Base-by-base conservation (phyloP, 202 grass and related monocot genomes). In the Dendrocalamus latiflorus region DNA sequence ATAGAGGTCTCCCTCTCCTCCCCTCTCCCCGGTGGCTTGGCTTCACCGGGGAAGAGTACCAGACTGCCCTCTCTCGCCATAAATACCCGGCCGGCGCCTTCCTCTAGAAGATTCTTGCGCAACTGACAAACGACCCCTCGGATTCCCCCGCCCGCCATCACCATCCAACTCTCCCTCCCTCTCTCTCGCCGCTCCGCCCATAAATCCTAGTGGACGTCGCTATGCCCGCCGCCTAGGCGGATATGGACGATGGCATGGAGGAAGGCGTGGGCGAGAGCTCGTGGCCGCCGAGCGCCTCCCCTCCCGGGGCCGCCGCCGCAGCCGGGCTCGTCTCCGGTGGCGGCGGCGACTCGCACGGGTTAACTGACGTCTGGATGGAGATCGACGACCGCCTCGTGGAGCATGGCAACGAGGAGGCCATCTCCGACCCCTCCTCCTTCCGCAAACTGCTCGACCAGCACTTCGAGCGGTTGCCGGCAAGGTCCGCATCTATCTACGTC, bases 221-320 rank as follows among this genome's bases (percentile, higher is more conserved):
- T 41, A 78, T 86, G 83, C 75, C 68, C 50, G 61, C 44, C 68
- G 79, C 36, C 34, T 36, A 36, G 33, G 33, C 4, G 60, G 21
- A 42, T 43, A 86, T 89, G 91, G 86, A 77, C 45, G 65, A 78
- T 6, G 76, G 20, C 59, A 15, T 82, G 24, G 81, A 87, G 88
- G 91, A 93, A 47, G 72, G 89, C 25, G 79, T 80, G 41, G 83
- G 84, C 68, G 89, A 91, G 86, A 91, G 84, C 83, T 87, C 76
- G 18, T 42, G 69, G 36, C 63, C 78, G 6, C 2, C 16, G 5
- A 14, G 24, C 2, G 25, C 13, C 21, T 24, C 45, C 14, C 70
- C 62, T 44, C 18, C 78, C n/a, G n/a, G n/a, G n/a, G n/a, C n/a
- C n/a, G n/a, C n/a, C n/a, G n/a, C n/a, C n/a, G n/a, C n/a, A n/a